These are phyloP conservation scores for Ampelomyces quisqualis DNA, from an alignment of 2,329 filamentous ascomycete species.

Conservation along the genomic window DNA sequence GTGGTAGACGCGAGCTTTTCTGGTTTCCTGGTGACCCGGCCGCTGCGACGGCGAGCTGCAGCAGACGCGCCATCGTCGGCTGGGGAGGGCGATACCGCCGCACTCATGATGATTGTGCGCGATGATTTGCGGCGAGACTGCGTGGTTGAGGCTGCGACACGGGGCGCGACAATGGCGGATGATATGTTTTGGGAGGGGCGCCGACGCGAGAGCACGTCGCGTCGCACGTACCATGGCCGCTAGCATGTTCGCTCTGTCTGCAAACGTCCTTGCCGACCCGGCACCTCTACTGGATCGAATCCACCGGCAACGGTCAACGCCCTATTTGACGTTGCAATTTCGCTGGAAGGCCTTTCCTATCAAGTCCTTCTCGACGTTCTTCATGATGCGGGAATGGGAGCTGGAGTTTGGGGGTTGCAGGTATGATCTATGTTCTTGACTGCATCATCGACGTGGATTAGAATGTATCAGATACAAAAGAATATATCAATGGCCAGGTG, in stretches of 20 bases:
- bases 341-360: too few relatives aligned
- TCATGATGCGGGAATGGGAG: too few relatives aligned
- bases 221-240: not conserved
- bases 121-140: slow-evolving; percentile 2
- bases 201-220: slow-evolving; percentile 1
- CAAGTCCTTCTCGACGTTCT: too few relatives aligned
- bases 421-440: too few relatives aligned
- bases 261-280: too few relatives aligned
- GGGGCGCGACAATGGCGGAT: slow-evolving; percentile 23
- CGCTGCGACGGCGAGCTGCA: slow-evolving; percentile 43
- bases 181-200: slow-evolving; percentile 20
- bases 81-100: slow-evolving; percentile 26
- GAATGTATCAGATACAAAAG: too few relatives aligned
- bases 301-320: too few relatives aligned
- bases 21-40: slow-evolving; percentile 45
- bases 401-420: too few relatives aligned
- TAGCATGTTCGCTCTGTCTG: too few relatives aligned
- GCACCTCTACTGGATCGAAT: not conserved
- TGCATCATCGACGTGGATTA: too few relatives aligned
- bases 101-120: slow-evolving; percentile 37
- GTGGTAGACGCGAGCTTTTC: slow-evolving; percentile 34
- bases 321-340: too few relatives aligned
- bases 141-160: slow-evolving; percentile 8
- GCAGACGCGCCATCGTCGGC: slow-evolving; percentile 29
- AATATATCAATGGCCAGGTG: too few relatives aligned